These are phyloP conservation scores for Puccinia sorghi DNA, from an alignment of 1,284 basidiomycete genomes.

Conservation along the genomic window DNA sequence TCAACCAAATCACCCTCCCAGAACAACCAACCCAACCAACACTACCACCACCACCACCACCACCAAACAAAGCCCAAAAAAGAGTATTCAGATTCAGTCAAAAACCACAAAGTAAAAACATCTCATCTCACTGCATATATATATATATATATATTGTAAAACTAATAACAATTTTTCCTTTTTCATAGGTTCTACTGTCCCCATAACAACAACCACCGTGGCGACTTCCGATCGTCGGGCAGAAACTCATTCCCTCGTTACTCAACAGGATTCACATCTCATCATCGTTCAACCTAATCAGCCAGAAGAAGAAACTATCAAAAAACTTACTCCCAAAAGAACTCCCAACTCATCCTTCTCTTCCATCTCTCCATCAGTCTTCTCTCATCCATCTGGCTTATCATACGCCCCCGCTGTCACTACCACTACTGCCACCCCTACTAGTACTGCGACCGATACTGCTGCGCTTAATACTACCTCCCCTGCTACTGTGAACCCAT, in stretches of 20 bases:
- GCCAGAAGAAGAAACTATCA: neutral
- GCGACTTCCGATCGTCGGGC: no score
- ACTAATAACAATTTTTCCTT: neutral
- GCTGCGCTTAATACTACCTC: no score
- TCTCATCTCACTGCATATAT: neutral
- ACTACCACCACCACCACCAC: neutral
- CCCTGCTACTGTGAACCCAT: neutral
- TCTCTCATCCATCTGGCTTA: neutral
- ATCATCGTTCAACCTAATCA: neutral
- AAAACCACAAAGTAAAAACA: neutral
- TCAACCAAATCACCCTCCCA: neutral
- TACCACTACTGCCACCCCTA: neutral
- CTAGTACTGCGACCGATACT: no score
- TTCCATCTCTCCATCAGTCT: neutral
- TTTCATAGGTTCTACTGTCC: no score
- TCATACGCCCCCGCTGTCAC: neutral
- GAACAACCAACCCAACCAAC: neutral
- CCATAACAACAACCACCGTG: no score
- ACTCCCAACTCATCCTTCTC: constrained; percentile 11
- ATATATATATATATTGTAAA: neutral
- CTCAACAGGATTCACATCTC: neutral
- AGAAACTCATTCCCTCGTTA: neutral
- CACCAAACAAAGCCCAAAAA: neutral
- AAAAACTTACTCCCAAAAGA: neutral
- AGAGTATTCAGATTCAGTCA: constrained; percentile 22